These are phyloP conservation scores for Cutaneotrichosporon cutaneum DNA, from an alignment of 1,284 basidiomycete species.

Conservation along the genomic window DNA sequence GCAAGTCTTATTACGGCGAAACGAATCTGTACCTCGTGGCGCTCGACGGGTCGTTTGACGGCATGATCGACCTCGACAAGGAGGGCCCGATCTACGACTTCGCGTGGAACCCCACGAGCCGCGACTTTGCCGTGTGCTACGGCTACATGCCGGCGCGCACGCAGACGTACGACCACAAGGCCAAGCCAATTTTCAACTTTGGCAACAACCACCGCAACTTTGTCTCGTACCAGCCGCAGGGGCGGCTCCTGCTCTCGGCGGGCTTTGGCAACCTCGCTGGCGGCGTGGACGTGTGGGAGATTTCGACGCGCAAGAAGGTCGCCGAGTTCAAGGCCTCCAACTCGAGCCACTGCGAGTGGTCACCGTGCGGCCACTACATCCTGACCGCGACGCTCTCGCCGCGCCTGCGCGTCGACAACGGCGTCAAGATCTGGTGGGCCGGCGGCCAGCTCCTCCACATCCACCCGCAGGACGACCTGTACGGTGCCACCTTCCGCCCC, in stretches of 20 bases:
- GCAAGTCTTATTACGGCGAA: slow-evolving; percentile 98
- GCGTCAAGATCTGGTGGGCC: slow-evolving; percentile 94
- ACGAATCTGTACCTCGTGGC: slow-evolving; percentile 91
- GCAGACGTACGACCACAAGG: slow-evolving; percentile 86
- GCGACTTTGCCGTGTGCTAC: slow-evolving; percentile 94
- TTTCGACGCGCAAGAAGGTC: slow-evolving; percentile 78
- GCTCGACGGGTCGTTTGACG: slow-evolving; percentile 94
- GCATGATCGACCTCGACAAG: slow-evolving; percentile 87
- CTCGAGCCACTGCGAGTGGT: slow-evolving; percentile 92
- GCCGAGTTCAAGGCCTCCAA: slow-evolving; percentile 82
- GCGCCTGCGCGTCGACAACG: slow-evolving; percentile 92
- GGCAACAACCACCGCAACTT: slow-evolving; percentile 87
- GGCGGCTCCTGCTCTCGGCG: slow-evolving; percentile 79
- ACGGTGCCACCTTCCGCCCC: slow-evolving; percentile 83
- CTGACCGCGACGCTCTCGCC: slow-evolving; percentile 93
- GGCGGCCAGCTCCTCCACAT: slow-evolving; percentile 81
- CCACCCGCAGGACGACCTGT: slow-evolving; percentile 77
- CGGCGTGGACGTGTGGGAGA: slow-evolving; percentile 87
- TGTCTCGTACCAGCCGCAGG: slow-evolving; percentile 92
- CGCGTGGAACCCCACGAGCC: slow-evolving; percentile 93
- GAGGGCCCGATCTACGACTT: slow-evolving; percentile 98
- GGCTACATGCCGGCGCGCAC: slow-evolving; percentile 94
- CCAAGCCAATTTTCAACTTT: slow-evolving; percentile 85
- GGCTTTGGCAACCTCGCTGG: slow-evolving; percentile 97
- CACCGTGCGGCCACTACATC: slow-evolving; percentile 86